phyloP scores from a whole-genome alignment of 2,329 filamentous ascomycete species.

The Colletotrichum somersetense region DNA sequence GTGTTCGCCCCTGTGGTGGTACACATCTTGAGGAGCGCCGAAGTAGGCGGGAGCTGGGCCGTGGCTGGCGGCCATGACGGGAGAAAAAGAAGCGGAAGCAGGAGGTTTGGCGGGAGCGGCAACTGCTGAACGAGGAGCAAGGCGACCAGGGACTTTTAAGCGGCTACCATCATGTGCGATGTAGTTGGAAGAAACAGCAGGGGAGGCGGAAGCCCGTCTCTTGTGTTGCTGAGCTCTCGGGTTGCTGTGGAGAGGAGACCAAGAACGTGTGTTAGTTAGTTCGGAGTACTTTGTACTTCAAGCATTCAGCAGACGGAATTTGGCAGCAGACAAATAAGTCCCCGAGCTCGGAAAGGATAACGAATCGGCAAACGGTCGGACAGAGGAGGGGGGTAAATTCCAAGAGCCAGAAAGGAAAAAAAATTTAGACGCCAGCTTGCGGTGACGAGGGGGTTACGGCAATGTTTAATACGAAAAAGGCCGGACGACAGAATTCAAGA shows the following conservation, averaged over 20 bases:
- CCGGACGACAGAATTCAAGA: conserved; percentile 2
- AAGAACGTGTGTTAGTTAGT: conserved; percentile 32
- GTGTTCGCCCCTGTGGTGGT: conserved; percentile 37
- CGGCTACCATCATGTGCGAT: conserved; percentile 37
- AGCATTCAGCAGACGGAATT: conserved; percentile 20
- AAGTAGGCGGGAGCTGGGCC: conserved; percentile 40
- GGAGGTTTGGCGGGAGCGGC: conserved; percentile 17
- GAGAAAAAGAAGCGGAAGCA: conserved; percentile 12
- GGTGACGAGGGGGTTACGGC: conserved; percentile 29
- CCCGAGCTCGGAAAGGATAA: conserved; percentile 21
- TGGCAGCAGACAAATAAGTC: conserved; percentile 18
- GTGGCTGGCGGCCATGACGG: conserved; percentile 37
- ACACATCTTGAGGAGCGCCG: conserved; percentile 38
- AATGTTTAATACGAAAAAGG: conserved; percentile 36
- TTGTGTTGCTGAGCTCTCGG: conserved; percentile 41
- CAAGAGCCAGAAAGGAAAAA: conserved; percentile 5
- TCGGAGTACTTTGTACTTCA: conserved; percentile 4
- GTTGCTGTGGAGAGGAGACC: conserved; percentile 33
- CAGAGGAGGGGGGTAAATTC: not conserved
- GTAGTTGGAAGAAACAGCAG: conserved; percentile 36
- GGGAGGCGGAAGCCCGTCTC: conserved; percentile 41
- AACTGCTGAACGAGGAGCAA: conserved; percentile 23
- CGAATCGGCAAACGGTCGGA: conserved; percentile 26
- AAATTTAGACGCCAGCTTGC: conserved; percentile 12
- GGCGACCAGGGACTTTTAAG: conserved; percentile 38